Evolutionary conservation across 495 filamentous ascomycete genomes (phyloP).

Genomic region (Cercophora newfieldiana): DNA sequence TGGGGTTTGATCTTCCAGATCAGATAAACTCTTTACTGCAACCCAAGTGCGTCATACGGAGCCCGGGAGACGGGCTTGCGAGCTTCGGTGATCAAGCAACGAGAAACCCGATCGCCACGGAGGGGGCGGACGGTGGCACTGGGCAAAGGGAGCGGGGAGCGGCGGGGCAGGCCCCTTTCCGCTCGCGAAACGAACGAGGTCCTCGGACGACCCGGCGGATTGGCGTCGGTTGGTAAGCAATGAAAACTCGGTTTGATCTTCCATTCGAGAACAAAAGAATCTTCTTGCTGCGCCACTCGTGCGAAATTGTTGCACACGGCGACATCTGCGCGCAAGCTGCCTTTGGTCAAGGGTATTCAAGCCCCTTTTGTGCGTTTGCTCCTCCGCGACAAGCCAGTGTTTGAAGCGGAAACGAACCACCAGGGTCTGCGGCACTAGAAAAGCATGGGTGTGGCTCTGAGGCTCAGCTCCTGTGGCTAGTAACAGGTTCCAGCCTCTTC

Average conservation of each 20-base stretch:
- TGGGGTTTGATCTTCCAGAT: conserved; percentile 16
- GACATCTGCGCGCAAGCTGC: background rate
- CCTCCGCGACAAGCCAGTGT: background rate
- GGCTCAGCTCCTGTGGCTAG: too few species aligned
- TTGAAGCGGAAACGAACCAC: background rate
- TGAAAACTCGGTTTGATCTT: background rate
- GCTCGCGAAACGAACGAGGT: background rate
- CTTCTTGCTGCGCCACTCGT: background rate
- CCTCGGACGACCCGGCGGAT: background rate
- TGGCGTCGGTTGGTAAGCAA: background rate
- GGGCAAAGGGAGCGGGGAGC: background rate
- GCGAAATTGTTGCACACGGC: background rate
- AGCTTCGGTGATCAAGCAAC: conserved; percentile 16
- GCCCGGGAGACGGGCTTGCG: background rate
- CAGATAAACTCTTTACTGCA: background rate
- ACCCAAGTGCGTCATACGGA: conserved; percentile 7
- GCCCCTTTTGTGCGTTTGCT: background rate
- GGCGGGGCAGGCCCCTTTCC: background rate
- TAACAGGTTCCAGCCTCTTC: background rate
- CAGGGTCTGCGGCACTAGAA: background rate
- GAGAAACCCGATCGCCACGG: conserved; percentile 16
- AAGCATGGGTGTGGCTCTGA: background rate
- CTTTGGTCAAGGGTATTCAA: too few species aligned
- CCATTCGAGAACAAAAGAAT: background rate
- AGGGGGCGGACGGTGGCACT: background rate